Conservation (phyloP, 192 early-diverging fungal genomes). For the Coemansia umbellata region DNA sequence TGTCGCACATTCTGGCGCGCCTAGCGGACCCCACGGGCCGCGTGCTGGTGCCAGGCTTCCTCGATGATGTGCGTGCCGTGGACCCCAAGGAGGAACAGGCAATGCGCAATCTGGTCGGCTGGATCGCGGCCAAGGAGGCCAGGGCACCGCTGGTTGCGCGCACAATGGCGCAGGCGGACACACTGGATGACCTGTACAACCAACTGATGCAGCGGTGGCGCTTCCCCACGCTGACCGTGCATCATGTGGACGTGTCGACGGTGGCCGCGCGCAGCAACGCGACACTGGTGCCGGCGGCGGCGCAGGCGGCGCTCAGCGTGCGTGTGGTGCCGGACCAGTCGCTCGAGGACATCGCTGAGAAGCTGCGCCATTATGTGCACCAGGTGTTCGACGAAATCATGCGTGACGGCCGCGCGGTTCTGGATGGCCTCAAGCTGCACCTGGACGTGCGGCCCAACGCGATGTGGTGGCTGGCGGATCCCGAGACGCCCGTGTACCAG, state of each 20-base stretch:
- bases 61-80: constrained; percentile 59
- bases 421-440: constrained; percentile 26
- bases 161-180: constrained; percentile 3
- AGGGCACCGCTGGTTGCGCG: constrained; percentile 31
- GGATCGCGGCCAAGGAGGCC: constrained; percentile 31
- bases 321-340: constrained; percentile 73
- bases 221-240: constrained; percentile 67
- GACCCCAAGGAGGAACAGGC: constrained; percentile 54
- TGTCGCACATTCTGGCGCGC: constrained; percentile 60
- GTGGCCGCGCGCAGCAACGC: constrained; percentile 56
- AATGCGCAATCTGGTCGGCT: constrained; percentile 43
- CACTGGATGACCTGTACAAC: constrained; percentile 39
- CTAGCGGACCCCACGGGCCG: constrained; percentile 56
- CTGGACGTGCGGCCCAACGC: constrained; percentile 63
- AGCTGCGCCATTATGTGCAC: constrained; percentile 56
- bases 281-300: constrained; percentile 66
- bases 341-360: constrained; percentile 56
- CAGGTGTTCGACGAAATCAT: constrained; percentile 42
- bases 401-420: background rate
- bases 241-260: constrained; percentile 70
- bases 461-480: constrained; percentile 75
- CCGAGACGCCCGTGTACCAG: constrained; percentile 60
- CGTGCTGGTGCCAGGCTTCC: constrained; percentile 65
- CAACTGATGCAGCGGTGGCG: constrained; percentile 73
- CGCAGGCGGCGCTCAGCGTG: constrained; percentile 67